Percentiles rank a stretch among this genome's conserved stretches.
These are phyloP conservation scores for Blastobotrys terrestris DNA, from an alignment of 805 yeast genomes.

Conservation along the genomic window DNA sequence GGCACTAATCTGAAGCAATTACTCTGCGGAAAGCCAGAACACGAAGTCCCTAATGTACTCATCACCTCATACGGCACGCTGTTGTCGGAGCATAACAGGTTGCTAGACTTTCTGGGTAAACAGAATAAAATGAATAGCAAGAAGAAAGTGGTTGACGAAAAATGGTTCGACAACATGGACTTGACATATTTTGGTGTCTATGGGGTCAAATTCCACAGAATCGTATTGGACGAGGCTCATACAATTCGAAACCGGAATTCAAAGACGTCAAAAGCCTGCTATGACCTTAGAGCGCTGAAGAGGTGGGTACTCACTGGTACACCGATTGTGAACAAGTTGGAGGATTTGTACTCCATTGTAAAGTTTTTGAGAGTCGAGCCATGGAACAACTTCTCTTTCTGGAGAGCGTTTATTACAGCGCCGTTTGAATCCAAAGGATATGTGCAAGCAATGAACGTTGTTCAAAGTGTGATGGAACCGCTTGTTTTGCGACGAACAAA, in stretches of 20 bases:
- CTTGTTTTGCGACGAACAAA: slow-evolving; percentile 80
- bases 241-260: slow-evolving; percentile 74
- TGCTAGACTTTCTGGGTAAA: slow-evolving; percentile 20
- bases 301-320: slow-evolving; percentile 92
- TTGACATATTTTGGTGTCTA: slow-evolving; percentile 45
- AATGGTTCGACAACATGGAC: slow-evolving; percentile 15
- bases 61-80: slow-evolving; percentile 87
- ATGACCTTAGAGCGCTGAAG: slow-evolving; percentile 55
- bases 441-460: slow-evolving; percentile 68
- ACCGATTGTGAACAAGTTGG: slow-evolving; percentile 81
- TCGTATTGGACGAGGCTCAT: slow-evolving; percentile 88
- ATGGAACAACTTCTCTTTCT: slow-evolving; percentile 77
- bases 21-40: slow-evolving; percentile 33
- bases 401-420: slow-evolving; percentile 78
- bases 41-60: slow-evolving; percentile 55
- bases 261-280: slow-evolving; percentile 72
- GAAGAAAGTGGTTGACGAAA: neutral
- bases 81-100: slow-evolving; percentile 61
- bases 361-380: slow-evolving; percentile 77
- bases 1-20: slow-evolving; percentile 40
- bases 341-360: slow-evolving; percentile 75
- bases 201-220: slow-evolving; percentile 65
- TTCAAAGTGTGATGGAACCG: slow-evolving; percentile 82
- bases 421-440: slow-evolving; percentile 76
- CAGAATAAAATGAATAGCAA: neutral